These are phyloP conservation scores for Annulohypoxylon moriforme DNA, from an alignment of 495 filamentous ascomycete genomes.

Conservation along the genomic window DNA sequence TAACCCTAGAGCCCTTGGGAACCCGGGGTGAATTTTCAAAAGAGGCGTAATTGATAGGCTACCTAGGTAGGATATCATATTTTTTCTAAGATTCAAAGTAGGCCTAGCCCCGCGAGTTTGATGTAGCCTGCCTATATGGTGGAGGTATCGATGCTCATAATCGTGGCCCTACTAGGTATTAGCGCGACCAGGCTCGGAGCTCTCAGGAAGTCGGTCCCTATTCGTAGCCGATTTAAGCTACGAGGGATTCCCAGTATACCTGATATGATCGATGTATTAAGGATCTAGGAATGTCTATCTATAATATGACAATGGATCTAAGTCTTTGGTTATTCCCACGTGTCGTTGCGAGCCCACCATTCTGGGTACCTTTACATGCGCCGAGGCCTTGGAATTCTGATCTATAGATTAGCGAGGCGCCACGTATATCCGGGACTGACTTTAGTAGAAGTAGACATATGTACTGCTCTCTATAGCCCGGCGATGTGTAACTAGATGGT, in stretches of 20 bases:
- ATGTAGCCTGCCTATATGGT: not conserved
- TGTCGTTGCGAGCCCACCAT: not conserved
- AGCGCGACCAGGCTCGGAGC: no score
- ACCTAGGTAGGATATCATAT: not conserved
- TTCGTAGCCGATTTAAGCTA: no score
- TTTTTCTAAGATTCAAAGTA: not conserved
- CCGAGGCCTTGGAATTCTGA: not conserved
- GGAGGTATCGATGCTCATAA: not conserved
- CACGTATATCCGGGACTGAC: conserved; percentile 9
- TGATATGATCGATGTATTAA: not conserved
- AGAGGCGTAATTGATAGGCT: not conserved
- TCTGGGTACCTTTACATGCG: conserved; percentile 1
- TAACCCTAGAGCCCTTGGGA: not conserved
- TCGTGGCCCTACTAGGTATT: not conserved
- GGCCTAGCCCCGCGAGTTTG: not conserved
- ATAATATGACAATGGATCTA: not conserved
- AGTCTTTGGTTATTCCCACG: not conserved
- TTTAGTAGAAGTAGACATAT: not conserved
- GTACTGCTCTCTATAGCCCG: not conserved
- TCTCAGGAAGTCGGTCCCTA: no score
- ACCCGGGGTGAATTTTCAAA: not conserved
- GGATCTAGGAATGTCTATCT: not conserved
- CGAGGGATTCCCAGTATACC: not conserved
- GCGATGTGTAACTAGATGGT: conserved; percentile 11
- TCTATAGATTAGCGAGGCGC: conserved; percentile 34